phyloP scores from a whole-genome alignment of 208 protist genomes.

The Trypanosoma melophagium region DNA sequence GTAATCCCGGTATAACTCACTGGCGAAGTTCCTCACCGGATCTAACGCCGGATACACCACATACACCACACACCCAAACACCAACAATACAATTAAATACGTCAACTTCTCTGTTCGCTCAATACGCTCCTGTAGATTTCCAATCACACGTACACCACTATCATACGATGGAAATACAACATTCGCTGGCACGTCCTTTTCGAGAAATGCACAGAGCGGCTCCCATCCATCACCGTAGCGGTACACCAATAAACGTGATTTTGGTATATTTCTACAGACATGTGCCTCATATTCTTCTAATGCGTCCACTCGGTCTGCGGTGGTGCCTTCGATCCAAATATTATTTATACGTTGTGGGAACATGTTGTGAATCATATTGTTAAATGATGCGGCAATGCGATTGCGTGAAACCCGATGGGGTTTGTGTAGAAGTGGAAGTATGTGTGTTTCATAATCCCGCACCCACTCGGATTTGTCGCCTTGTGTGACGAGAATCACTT shows the following conservation, averaged over 20 bases:
- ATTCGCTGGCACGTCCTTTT: slow-evolving; percentile 41
- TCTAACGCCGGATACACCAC: slow-evolving; percentile 16
- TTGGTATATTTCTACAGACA: slow-evolving; percentile 46
- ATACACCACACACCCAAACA: slow-evolving; percentile 16
- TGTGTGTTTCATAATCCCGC: slow-evolving; percentile 34
- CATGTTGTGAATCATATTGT: slow-evolving; percentile 64
- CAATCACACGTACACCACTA: slow-evolving; percentile 52
- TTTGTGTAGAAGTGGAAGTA: slow-evolving; percentile 29
- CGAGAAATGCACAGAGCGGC: slow-evolving; percentile 72
- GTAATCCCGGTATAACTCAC: slow-evolving; percentile 26
- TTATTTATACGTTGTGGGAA: slow-evolving; percentile 26
- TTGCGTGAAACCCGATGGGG: slow-evolving; percentile 29
- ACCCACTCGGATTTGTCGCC: slow-evolving; percentile 60
- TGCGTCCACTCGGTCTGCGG: slow-evolving; percentile 32
- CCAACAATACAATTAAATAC: slow-evolving; percentile 19
- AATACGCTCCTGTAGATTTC: slow-evolving; percentile 62
- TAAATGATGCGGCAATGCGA: slow-evolving; percentile 47
- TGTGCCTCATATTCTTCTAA: slow-evolving; percentile 62
- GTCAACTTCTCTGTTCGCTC: slow-evolving; percentile 49
- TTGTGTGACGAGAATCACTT: slow-evolving; percentile 75
- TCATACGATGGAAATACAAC: slow-evolving; percentile 68
- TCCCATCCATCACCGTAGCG: slow-evolving; percentile 70
- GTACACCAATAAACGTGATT: slow-evolving; percentile 57
- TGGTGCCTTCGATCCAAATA: neutral
- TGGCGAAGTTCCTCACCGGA: neutral